Evolutionary conservation across 2,329 filamentous ascomycete species (phyloP).

Genomic region (Neonectria ditissima): DNA sequence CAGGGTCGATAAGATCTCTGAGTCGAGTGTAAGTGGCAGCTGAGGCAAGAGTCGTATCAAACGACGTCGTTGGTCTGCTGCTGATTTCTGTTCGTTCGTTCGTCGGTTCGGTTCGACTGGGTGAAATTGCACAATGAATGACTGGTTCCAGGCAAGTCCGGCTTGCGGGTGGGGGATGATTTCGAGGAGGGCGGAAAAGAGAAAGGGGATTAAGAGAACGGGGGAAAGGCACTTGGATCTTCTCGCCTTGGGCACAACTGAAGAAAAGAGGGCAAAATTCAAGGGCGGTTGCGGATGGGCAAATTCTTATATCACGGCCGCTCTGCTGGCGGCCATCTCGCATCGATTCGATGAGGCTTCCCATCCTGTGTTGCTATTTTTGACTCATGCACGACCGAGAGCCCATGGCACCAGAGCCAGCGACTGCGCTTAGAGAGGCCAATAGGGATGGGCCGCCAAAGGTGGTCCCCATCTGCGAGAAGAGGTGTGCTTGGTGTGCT

Average conservation of each 20-base stretch:
- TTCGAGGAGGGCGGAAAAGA: conserved; percentile 46
- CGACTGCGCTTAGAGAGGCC: conserved; percentile 61
- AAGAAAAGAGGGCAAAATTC: conserved; percentile 57
- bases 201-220: conserved; percentile 53
- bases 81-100: conserved; percentile 31
- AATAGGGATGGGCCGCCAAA: conserved; percentile 53
- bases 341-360: conserved; percentile 45
- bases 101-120: conserved; percentile 35
- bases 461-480: conserved; percentile 37
- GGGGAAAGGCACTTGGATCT: conserved; percentile 61
- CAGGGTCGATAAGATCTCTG: conserved; percentile 42
- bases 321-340: conserved; percentile 53
- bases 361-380: conserved; percentile 53
- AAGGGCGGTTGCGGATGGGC: conserved; percentile 56
- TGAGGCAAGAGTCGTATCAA: conserved; percentile 44
- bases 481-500: conserved; percentile 31
- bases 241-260: conserved; percentile 56
- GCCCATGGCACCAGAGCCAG: conserved; percentile 45
- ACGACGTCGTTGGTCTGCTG: conserved; percentile 33
- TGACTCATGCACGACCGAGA: conserved; percentile 47
- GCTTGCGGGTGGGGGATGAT: conserved; percentile 62
- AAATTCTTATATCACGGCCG: conserved; percentile 71
- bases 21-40: conserved; percentile 44
- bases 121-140: conserved; percentile 56
- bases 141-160: conserved; percentile 69